Conservation (phyloP, 345 rosid genomes). For the Salix brachista region DNA sequence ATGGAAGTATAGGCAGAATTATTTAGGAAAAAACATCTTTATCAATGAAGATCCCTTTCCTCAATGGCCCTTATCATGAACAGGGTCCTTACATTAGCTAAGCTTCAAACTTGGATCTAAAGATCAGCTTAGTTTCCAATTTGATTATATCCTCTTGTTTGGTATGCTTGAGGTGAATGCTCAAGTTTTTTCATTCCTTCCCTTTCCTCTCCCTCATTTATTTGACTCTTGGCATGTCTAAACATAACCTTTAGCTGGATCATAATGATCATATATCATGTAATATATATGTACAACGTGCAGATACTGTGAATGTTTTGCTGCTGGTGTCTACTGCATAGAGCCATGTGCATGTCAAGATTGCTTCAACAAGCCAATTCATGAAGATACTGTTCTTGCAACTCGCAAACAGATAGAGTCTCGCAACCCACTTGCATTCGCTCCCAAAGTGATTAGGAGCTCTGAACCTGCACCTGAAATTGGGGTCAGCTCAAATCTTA, state of each 20-base stretch:
- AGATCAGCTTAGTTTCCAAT: background rate
- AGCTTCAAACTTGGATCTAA: background rate
- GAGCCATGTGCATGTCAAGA: slow-evolving; percentile 95
- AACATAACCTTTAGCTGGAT: background rate
- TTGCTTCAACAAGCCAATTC: slow-evolving; percentile 91
- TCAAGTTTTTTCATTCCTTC: background rate
- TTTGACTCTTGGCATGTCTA: background rate
- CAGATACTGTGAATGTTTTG: slow-evolving; percentile 99
- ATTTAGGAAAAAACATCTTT: background rate
- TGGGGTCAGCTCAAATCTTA: slow-evolving; percentile 41
- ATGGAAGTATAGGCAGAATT: background rate
- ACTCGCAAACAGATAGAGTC: slow-evolving; percentile 96
- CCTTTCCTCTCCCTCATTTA: background rate
- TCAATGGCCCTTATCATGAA: background rate
- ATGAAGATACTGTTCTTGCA: slow-evolving; percentile 84
- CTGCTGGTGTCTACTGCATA: slow-evolving; percentile 92
- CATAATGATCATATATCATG: background rate
- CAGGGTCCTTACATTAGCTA: background rate
- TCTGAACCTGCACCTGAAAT: slow-evolving; percentile 51
- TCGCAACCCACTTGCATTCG: slow-evolving; percentile 97
- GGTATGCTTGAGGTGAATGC: background rate
- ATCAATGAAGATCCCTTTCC: background rate
- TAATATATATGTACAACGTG: slow-evolving; percentile 9
- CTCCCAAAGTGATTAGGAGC: slow-evolving; percentile 85
- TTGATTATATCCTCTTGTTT: background rate